phyloP scores from a whole-genome alignment of 208 protist genomes.

The Leishmania tropica region DNA sequence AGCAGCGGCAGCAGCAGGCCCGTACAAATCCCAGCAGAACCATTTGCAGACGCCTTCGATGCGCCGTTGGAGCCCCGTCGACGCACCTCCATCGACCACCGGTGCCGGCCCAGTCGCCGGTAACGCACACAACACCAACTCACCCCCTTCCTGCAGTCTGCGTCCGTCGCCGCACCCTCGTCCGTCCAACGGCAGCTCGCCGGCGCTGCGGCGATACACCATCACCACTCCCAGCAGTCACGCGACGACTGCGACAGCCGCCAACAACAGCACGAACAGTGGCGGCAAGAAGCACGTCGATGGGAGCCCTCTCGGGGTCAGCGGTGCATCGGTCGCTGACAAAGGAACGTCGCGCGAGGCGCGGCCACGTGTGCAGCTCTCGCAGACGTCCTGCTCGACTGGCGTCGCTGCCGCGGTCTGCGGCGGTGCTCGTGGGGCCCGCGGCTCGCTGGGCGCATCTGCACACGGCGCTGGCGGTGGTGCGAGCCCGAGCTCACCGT shows the following conservation, averaged over 20 bases:
- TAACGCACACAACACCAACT: constrained; percentile 1
- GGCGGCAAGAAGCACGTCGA: background rate
- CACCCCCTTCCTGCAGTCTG: constrained; percentile 25
- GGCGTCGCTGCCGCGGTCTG: background rate
- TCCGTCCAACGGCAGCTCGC: constrained; percentile 22
- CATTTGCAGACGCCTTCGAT: background rate
- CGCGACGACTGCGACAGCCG: background rate
- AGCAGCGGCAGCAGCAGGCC: background rate
- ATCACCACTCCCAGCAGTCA: constrained; percentile 15
- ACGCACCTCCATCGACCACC: background rate
- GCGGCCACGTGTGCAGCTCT: constrained; percentile 31
- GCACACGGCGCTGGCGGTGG: background rate
- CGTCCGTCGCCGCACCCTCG: constrained; percentile 29
- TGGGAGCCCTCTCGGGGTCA: constrained; percentile 6
- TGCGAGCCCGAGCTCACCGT: background rate
- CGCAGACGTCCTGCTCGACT: background rate
- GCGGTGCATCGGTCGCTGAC: background rate
- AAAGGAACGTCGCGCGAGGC: constrained; percentile 5
- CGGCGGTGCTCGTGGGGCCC: constrained; percentile 3
- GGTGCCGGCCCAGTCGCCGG: background rate
- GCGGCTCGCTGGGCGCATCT: constrained; percentile 3
- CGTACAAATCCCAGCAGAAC: constrained; percentile 7
- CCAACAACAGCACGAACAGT: constrained; percentile 12
- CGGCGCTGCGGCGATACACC: constrained; percentile 30
- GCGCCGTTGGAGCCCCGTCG: constrained; percentile 14